phyloP scores from a whole-genome alignment of 257 asterid species.

The Coffea canephora region DNA sequence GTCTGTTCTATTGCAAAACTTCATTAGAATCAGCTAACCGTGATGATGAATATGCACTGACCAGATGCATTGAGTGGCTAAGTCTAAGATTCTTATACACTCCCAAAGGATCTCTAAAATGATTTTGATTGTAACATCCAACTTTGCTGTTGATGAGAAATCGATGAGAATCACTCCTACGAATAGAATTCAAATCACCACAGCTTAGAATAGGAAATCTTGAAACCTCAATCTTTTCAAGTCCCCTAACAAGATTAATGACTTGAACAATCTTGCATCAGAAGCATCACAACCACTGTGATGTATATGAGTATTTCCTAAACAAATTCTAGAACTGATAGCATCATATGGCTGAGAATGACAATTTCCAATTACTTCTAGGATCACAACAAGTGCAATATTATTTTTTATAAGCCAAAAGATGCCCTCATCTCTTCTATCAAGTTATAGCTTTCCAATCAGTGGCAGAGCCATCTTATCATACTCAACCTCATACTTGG shows the following conservation, averaged over 20 bases:
- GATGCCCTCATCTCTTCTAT: neutral
- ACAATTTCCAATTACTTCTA: neutral
- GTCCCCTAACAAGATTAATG: neutral
- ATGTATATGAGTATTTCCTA: neutral
- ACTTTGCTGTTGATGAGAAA: neutral
- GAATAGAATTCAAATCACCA: conserved; percentile 1
- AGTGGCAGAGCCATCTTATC: neutral
- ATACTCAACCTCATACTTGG: neutral
- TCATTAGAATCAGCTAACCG: neutral
- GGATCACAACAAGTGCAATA: neutral
- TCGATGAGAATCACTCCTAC: neutral
- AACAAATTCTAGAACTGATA: neutral
- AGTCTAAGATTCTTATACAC: neutral
- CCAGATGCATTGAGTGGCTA: neutral
- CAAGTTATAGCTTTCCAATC: neutral
- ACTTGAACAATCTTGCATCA: neutral
- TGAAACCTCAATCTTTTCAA: neutral
- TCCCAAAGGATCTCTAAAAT: neutral
- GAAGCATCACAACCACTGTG: neutral
- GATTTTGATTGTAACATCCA: neutral
- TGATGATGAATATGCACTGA: neutral
- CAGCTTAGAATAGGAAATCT: neutral
- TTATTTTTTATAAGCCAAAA: neutral
- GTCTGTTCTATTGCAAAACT: neutral
- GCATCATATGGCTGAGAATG: neutral